These are phyloP conservation scores for Fusarium sororula DNA, from an alignment of 2,329 filamentous ascomycete genomes.

Conservation along the genomic window DNA sequence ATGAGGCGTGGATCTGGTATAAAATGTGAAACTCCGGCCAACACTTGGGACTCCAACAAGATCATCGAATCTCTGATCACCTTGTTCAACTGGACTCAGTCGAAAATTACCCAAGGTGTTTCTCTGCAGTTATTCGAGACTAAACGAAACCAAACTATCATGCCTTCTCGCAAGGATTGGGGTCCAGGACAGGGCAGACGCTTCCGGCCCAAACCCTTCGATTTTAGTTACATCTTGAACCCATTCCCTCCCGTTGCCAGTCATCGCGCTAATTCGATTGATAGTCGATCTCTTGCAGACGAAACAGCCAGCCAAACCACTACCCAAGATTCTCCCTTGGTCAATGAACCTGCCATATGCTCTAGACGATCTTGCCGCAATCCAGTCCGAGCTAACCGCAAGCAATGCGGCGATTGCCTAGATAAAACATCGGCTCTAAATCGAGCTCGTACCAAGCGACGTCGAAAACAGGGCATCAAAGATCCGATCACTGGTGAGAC, in stretches of 20 bases:
- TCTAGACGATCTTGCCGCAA: accelerated
- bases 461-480: not conserved
- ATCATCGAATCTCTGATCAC: not conserved
- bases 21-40: not conserved
- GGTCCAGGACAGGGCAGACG: not conserved
- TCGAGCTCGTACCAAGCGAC: not conserved
- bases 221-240: not conserved
- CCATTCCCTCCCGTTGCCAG: not conserved
- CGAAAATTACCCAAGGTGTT: not conserved
- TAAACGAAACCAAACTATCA: not conserved
- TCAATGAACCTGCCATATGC: not conserved
- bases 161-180: not conserved
- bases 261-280: not conserved
- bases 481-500: not conserved
- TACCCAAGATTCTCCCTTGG: not conserved
- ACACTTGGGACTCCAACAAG: accelerated
- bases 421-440: accelerated
- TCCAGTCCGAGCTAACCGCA: not conserved
- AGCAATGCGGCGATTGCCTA: not conserved
- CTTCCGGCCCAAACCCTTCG: not conserved
- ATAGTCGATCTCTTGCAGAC: not conserved
- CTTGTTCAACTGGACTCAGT: too few relatives aligned
- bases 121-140: not conserved
- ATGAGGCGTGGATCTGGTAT: not conserved
- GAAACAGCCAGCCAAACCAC: not conserved